A percentile compares a stretch with the other conserved stretches of the same genome.
Evolutionary conservation across 2,329 filamentous ascomycete species (phyloP).

Genomic region (Pseudofabraea citricarpa): DNA sequence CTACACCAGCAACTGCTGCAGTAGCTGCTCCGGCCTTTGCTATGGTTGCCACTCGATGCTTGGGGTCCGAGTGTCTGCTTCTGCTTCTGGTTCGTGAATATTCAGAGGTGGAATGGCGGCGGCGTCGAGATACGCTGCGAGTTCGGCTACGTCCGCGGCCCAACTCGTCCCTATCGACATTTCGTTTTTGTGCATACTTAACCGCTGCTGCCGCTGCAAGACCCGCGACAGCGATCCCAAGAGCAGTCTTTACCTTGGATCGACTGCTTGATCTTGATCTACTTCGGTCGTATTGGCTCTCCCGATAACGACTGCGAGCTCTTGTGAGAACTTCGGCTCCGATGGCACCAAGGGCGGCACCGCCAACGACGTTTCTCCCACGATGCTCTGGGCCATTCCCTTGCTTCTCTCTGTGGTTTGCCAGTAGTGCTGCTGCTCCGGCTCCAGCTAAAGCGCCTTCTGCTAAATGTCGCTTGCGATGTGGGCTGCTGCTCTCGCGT

Average conservation of each 20-base stretch:
- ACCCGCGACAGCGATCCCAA: conserved; percentile 59
- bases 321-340: conserved; percentile 57
- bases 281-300: conserved; percentile 37
- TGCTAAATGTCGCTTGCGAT: conserved; percentile 55
- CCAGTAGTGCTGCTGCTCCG: conserved; percentile 53
- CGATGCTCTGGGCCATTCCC: conserved; percentile 23
- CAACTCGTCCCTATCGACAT: conserved; percentile 54
- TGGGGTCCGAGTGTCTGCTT: conserved; percentile 45
- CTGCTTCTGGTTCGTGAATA: conserved; percentile 37
- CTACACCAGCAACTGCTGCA: conserved; percentile 53
- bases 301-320: conserved; percentile 57
- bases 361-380: conserved; percentile 32
- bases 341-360: conserved; percentile 57
- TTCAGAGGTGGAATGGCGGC: conserved; percentile 35
- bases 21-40: conserved; percentile 40
- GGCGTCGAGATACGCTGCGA: conserved; percentile 37
- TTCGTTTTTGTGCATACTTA: conserved; percentile 58
- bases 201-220: conserved; percentile 60
- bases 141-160: conserved; percentile 47
- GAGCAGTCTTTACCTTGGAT: conserved; percentile 51
- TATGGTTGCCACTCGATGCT: conserved; percentile 30
- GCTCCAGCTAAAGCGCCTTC: conserved; percentile 62
- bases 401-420: conserved; percentile 44
- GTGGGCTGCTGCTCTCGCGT: conserved; percentile 44
- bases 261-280: conserved; percentile 30